Evolutionary conservation across 164 flowering plant species (phyloP), one percentile per base, ranked within the genome.

Genomic region (Kingdonia uniflora): DNA sequence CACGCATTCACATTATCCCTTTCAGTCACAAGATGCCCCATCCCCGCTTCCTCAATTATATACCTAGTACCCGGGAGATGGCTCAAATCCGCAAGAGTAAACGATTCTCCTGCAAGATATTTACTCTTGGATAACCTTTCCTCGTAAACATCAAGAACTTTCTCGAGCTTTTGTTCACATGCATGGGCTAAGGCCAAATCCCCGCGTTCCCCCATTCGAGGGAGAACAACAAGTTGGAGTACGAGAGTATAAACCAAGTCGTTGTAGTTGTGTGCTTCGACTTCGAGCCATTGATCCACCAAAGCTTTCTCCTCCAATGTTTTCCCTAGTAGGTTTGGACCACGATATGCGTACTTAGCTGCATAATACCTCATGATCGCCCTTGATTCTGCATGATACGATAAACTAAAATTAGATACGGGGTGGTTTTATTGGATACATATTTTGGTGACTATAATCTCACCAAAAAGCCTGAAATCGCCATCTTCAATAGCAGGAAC

Each of bases 261-360:
- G 51, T 80, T 79, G 56, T 71, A 80, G 62, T 80, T 82, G 69
- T 87, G 80, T 0, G 82, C 74, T 61, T 87, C 96, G 16, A 84
- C 84, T 60, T 84, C 96, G 0, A 84, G 70, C 92, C 96, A 87
- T 58, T 87, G 94, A 22, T 87, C 85, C 20, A 82, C 80, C 42
- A 79, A 11, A 7, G 90, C 96, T 57, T 48, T 57, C 61, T 87
- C 84, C 57, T 85, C 85, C 16, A 73, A 14, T 0, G 76, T 79
- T 15, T 21, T 59, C 2, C 96, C 88, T 15, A 76, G 47, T 6
- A 85, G 77, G 29, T 80, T 67, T 3, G 75, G 46, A 1, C 82
- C 81, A 0, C 49, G 54, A 38, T 69, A 66, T 0, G 66, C 82
- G 21, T 79, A 70, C 57, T 87, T 84, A 12, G 75, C 64, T 39